Percentiles rank a stretch among this genome's conserved stretches.
phyloP scores from a whole-genome alignment of 257 asterid genomes.

The Rehmannia glutinosa region DNA sequence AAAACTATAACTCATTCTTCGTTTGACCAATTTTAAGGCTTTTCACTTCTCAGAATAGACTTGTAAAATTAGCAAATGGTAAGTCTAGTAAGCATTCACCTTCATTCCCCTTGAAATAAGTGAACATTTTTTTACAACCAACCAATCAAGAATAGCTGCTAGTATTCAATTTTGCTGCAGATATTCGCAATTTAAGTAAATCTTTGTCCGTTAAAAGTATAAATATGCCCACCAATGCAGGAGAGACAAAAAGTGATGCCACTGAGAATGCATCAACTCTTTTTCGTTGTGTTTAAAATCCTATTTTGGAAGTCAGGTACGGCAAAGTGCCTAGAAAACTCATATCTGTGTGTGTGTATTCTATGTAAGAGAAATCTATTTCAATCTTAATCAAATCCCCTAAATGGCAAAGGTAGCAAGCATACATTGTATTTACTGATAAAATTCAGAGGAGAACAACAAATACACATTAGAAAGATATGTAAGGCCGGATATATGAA shows the following conservation, averaged over 20 bases:
- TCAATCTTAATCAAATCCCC: background rate
- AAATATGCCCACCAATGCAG: too few relatives aligned
- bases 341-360: too few relatives aligned
- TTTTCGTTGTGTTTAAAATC: too few relatives aligned
- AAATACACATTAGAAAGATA: background rate
- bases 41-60: too few relatives aligned
- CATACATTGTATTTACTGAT: background rate
- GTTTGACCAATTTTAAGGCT: background rate
- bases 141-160: background rate
- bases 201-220: too few relatives aligned
- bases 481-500: too few relatives aligned
- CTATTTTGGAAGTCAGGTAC: too few relatives aligned
- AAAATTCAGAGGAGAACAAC: background rate
- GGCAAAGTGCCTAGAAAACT: too few relatives aligned
- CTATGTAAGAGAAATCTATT: background rate
- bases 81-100: background rate
- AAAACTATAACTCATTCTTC: background rate
- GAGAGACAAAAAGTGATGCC: too few relatives aligned
- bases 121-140: background rate
- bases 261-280: too few relatives aligned
- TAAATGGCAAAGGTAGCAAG: background rate
- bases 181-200: background rate
- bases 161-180: background rate
- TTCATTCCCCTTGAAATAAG: background rate
- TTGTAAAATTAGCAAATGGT: background rate